Conservation (phyloP, 306 rosid genomes). For the Quillaja saponaria region DNA sequence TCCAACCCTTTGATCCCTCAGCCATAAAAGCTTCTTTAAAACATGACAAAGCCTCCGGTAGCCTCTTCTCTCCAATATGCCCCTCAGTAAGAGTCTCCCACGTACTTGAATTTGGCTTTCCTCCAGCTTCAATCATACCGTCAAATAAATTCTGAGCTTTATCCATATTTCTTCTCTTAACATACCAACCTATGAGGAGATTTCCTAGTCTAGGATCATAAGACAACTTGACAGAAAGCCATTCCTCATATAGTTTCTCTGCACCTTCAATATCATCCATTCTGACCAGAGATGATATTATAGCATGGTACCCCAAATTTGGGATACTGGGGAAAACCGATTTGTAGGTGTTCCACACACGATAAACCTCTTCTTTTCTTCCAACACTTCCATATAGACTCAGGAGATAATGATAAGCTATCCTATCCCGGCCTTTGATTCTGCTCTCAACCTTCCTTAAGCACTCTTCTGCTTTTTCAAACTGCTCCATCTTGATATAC, state of each 20-base stretch:
- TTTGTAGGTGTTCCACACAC: conserved; percentile 80
- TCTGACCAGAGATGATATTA: conserved; percentile 71
- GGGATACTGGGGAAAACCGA: conserved; percentile 68
- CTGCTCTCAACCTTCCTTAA: conserved; percentile 71
- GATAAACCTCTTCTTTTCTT: conserved; percentile 74
- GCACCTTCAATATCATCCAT: conserved; percentile 77
- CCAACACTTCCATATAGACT: conserved; percentile 79
- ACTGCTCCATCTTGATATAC: conserved; percentile 76
- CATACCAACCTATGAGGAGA: conserved; percentile 62
- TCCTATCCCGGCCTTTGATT: conserved; percentile 76
- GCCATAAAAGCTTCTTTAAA: conserved; percentile 72
- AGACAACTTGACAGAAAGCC: conserved; percentile 61
- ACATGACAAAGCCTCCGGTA: conserved; percentile 63
- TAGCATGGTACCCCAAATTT: conserved; percentile 86
- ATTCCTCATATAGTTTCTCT: conserved; percentile 69
- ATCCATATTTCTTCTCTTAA: conserved; percentile 49
- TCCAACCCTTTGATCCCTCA: conserved; percentile 67
- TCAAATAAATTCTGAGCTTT: conserved; percentile 60
- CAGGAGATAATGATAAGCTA: conserved; percentile 86
- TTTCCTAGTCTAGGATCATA: conserved; percentile 84
- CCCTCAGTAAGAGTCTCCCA: conserved; percentile 89
- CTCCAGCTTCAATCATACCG: conserved; percentile 59
- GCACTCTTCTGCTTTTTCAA: conserved; percentile 80
- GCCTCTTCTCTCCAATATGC: conserved; percentile 50
- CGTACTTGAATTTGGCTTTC: conserved; percentile 71